phyloP scores from a whole-genome alignment of 1,284 basidiomycete genomes.

The Heterobasidion annosum region DNA sequence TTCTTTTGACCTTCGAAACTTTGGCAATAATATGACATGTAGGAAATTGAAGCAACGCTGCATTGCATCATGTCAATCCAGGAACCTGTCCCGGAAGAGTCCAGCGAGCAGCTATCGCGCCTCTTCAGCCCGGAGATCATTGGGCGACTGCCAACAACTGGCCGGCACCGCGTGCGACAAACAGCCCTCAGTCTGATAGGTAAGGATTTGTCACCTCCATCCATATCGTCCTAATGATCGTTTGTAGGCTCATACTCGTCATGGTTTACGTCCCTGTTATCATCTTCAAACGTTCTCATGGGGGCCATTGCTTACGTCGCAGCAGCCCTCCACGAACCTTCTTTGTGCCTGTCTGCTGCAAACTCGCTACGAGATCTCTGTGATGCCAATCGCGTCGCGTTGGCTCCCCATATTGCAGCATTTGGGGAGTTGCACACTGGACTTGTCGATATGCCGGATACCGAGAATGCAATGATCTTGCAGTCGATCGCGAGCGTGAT shows the following conservation, averaged over 20 bases:
- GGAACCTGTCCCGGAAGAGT: conserved; percentile 77
- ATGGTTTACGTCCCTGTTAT: conserved; percentile 65
- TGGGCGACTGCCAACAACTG: conserved; percentile 54
- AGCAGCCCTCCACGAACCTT: conserved; percentile 52
- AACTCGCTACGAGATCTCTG: conserved; percentile 78
- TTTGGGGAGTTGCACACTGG: conserved; percentile 79
- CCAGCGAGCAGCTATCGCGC: conserved; percentile 51
- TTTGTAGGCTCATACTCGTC: conserved; percentile 69
- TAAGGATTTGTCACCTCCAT: conserved; percentile 15
- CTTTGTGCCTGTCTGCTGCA: conserved; percentile 66
- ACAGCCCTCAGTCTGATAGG: conserved; percentile 70
- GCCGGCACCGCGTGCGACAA: conserved; percentile 57
- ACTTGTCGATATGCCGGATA: conserved; percentile 70
- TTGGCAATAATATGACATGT: background rate
- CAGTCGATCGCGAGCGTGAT: conserved; percentile 88
- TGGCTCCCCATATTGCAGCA: conserved; percentile 75
- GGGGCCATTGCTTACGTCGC: conserved; percentile 67
- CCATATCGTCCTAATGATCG: background rate
- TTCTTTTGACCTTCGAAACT: background rate
- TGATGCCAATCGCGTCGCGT: conserved; percentile 73
- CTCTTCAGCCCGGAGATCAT: conserved; percentile 68
- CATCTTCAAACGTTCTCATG: conserved; percentile 36
- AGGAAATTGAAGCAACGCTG: conserved; percentile 80
- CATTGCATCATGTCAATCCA: conserved; percentile 81
- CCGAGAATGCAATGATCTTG: conserved; percentile 82